These are phyloP conservation scores for Rheum nobile DNA, from an alignment of 148 eudicot genomes.

Conservation along the genomic window DNA sequence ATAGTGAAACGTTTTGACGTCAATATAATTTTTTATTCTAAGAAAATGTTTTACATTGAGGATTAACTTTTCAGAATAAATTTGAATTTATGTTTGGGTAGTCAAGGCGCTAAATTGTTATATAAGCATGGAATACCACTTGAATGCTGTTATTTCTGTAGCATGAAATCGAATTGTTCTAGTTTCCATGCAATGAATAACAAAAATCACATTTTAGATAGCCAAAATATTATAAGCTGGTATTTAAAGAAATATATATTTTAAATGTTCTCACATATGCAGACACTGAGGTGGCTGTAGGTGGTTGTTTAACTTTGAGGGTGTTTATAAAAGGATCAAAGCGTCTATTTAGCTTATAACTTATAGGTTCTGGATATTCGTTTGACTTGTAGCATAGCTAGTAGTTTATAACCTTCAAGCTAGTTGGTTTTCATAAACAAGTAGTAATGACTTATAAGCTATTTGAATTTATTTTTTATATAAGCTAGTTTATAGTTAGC, in stretches of 20 bases:
- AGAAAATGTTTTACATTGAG: too few relatives aligned
- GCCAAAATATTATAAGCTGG: neutral
- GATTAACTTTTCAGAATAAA: too few relatives aligned
- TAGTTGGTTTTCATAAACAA: neutral
- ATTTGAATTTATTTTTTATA: neutral
- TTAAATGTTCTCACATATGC: neutral
- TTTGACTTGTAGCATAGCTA: too few relatives aligned
- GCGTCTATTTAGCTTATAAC: too few relatives aligned
- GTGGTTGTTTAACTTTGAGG: neutral
- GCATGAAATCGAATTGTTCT: neutral
- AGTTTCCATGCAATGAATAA: neutral
- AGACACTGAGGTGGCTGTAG: neutral
- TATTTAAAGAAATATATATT: too few relatives aligned
- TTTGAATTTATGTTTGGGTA: too few relatives aligned
- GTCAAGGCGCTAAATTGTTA: too few relatives aligned
- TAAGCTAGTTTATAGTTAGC: neutral
- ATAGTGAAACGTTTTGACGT: too few relatives aligned
- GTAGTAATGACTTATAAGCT: neutral
- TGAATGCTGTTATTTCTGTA: neutral
- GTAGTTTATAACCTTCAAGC: neutral
- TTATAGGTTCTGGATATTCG: neutral
- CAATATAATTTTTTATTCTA: too few relatives aligned
- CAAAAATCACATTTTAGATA: neutral
- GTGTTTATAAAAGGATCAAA: too few relatives aligned
- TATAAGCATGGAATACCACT: neutral